phyloP scores from a whole-genome alignment of 495 filamentous ascomycete species.

The Podospora conica region DNA sequence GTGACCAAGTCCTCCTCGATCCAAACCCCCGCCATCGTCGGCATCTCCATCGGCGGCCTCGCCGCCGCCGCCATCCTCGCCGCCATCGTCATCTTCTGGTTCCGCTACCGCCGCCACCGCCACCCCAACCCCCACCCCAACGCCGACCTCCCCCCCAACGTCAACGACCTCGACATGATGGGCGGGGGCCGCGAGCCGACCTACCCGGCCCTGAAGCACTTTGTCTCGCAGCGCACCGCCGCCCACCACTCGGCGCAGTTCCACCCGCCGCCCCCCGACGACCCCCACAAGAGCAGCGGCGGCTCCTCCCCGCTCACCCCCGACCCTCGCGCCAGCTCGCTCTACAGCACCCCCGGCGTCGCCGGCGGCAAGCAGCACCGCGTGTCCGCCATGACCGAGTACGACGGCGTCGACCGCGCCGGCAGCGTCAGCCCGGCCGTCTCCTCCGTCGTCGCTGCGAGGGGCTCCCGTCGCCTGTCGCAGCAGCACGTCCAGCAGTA shows the following conservation, averaged over 20 bases:
- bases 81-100: slow-evolving; percentile 16
- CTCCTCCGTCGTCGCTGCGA: background rate
- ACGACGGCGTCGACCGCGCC: background rate
- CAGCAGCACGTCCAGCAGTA: background rate
- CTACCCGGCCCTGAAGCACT: slow-evolving; percentile 12
- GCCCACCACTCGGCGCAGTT: slow-evolving; percentile 9
- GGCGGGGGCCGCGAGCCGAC: slow-evolving; percentile 15
- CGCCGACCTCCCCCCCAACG: background rate
- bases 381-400: slow-evolving; percentile 2
- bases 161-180: slow-evolving; percentile 4
- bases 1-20: slow-evolving; percentile 2
- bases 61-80: slow-evolving; percentile 16
- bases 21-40: slow-evolving; percentile 23
- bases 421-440: background rate
- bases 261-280: background rate
- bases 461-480: background rate
- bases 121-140: background rate
- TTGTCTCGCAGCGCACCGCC: slow-evolving; percentile 3
- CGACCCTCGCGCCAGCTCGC: slow-evolving; percentile 13
- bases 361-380: background rate
- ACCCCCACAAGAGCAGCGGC: background rate
- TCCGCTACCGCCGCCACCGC: slow-evolving; percentile 13
- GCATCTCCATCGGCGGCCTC: slow-evolving; percentile 19
- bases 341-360: slow-evolving; percentile 9
- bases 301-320: background rate